Evolutionary conservation across 306 rosid genomes (phyloP).

Genomic region (Cucumis melo): DNA sequence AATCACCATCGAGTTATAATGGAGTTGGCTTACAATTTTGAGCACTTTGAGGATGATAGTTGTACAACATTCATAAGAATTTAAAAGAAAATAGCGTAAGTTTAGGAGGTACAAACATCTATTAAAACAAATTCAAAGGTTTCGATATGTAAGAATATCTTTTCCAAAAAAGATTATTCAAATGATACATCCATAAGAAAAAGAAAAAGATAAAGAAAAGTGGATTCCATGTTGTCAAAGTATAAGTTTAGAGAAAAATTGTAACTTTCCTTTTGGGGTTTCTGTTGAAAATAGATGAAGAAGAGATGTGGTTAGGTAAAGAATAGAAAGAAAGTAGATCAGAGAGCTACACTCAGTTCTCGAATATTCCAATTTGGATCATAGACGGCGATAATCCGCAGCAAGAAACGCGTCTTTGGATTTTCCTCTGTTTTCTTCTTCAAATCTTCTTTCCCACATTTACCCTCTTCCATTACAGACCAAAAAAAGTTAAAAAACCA

Average conservation of each 20-base stretch:
- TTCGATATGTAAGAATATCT: not conserved
- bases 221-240: not conserved
- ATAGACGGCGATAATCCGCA: slow-evolving; percentile 15
- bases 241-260: not conserved
- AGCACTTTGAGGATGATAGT: no score
- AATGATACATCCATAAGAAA: not conserved
- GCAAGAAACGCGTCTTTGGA: slow-evolving; percentile 32
- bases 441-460: not conserved
- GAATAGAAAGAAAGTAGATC: not conserved
- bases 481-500: not conserved
- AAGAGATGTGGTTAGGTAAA: not conserved
- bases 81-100: no score
- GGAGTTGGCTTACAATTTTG: no score
- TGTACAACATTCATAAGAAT: no score
- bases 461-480: not conserved
- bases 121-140: no score
- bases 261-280: not conserved
- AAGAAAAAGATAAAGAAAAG: not conserved
- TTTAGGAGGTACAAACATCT: no score
- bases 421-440: slow-evolving; percentile 7
- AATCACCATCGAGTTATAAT: no score
- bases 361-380: not conserved
- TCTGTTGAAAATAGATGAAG: not conserved
- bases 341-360: not conserved
- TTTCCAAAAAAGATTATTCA: not conserved